Conservation (phyloP, 2,329 filamentous ascomycete genomes). For the Penicillium verrucosum region DNA sequence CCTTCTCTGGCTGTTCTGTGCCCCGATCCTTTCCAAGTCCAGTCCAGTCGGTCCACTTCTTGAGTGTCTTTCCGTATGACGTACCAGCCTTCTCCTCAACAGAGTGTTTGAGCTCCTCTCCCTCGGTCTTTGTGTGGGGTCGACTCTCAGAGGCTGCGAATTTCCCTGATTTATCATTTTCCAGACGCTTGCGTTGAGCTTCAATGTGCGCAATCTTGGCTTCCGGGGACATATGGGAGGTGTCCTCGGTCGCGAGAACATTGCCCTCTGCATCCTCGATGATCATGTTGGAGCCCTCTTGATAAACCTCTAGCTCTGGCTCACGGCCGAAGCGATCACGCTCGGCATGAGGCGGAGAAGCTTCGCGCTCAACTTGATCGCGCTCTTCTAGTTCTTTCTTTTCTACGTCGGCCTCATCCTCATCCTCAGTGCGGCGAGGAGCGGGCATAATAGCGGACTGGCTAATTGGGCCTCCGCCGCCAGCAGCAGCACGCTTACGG, state of each 20-base stretch:
- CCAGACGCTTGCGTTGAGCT: conserved; percentile 50
- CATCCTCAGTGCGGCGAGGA: conserved; percentile 39
- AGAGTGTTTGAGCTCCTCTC: conserved; percentile 42
- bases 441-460: conserved; percentile 82
- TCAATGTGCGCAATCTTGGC: conserved; percentile 59
- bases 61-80: conserved; percentile 43
- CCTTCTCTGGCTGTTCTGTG: conserved; percentile 22
- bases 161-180: conserved; percentile 49
- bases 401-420: conserved; percentile 20
- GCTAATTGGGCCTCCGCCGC: conserved; percentile 80
- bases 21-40: conserved; percentile 38
- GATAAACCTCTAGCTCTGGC: conserved; percentile 64
- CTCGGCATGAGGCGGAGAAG: conserved; percentile 36
- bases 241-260: conserved; percentile 66
- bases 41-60: conserved; percentile 47
- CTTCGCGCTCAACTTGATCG: conserved; percentile 35
- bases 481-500: conserved; percentile 67
- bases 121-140: conserved; percentile 44
- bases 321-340: conserved; percentile 35
- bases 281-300: conserved; percentile 75
- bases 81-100: conserved; percentile 35
- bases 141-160: conserved; percentile 48
- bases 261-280: conserved; percentile 86
- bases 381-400: conserved; percentile 27
- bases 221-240: conserved; percentile 47